Evolutionary conservation across 306 rosid species (phyloP), one percentile per base, ranked within the genome.

Genomic region (barrel medic (Medicago truncatula)): DNA sequence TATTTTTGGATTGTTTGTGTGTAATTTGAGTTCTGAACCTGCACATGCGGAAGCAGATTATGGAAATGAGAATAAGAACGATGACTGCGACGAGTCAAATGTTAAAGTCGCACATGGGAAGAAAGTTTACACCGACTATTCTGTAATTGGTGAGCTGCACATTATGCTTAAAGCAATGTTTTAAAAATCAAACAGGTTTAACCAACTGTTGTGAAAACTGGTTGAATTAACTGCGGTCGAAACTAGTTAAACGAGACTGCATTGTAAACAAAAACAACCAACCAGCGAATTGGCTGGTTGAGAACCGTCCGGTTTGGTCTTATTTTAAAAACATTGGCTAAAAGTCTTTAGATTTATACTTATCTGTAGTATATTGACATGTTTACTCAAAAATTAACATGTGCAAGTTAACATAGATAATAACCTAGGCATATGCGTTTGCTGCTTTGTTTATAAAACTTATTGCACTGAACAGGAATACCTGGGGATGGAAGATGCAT

Each of bases 401-500:
- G 15, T 47, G 23, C 5, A 64, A 20, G 18, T 66, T 31, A 40
- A 54, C 49, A 31, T 41, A 34, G 43, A 65, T 70, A 34, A 43
- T 17, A 65, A 72, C 54, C 62, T 47, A 5, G 34, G 49, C 46
- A 15, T 21, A 25, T 63, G 12, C 16, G 47, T 57, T 63, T 14
- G 46, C 54, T 57, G 67, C 68, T 44, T 75, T 59, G n/a, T 50
- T 74, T 46, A 62, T 41, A 41, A 80, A 79, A 80, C 52, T 65
- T 79, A 71, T 36, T 7, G 18, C 78, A 40, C 77, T 74, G 58
- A 63, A 63, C 85, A 95, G 98, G 98, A 84, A 92, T 92, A 82
- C 98, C 97, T 9, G 98, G 98, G 61, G 98, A 92, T 76, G 98
- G 98, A 56, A 86, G 98, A 79, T 95, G 98, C 78, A 74, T 95